Evolutionary conservation across 1,139 yeast genomes (phyloP), one percentile per base, ranked within the genome.

Genomic region (Taiozyma sp.): DNA sequence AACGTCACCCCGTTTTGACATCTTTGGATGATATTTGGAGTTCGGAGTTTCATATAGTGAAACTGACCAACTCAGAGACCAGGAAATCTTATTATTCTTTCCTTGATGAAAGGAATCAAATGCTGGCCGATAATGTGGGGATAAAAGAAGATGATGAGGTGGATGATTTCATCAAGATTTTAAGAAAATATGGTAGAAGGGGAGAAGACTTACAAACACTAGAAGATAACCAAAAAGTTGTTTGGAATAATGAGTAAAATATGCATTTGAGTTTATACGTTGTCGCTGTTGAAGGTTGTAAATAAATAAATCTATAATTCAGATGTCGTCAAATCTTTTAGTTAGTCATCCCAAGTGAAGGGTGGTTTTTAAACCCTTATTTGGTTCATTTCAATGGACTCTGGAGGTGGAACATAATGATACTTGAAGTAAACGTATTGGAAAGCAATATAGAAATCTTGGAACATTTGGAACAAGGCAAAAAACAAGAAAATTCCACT

Each of bases 401-500:
- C 54, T 40, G 57, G 51, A 41, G 54, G 46, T 32, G 57, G 51
- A 29, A 48, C 32, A 52, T 66, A 69, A 47, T 67, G 67, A 53
- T 64, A 71, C 55, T 72, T 76, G 65, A 79, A 87, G 64, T 83
- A 78, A 48, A 86, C 71, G 65, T 82, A 91, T 65, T 88, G 96
- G 49, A 79, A 80, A 16, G 90, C 91, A 54, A 90, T 87, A 58
- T 83, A 78, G 43, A 87, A 69, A 67, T 91, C 96, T 54, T 91
- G 74, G 19, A 78, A 63, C 80, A 88, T 87, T 70, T 91, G 97
- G 65, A 90, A 84, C 43, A 86, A 69, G 0, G 93, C 96, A 54
- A 96, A 95, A 51, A 84, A 62, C 40, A 88, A 74, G 65, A 91
- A 91, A 44, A 90, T 78, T 8, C 73, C 62, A 10, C 93, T 84